These are phyloP conservation scores for Westerdykella aurantiaca DNA, from an alignment of 2,329 filamentous ascomycete species.

Conservation along the genomic window DNA sequence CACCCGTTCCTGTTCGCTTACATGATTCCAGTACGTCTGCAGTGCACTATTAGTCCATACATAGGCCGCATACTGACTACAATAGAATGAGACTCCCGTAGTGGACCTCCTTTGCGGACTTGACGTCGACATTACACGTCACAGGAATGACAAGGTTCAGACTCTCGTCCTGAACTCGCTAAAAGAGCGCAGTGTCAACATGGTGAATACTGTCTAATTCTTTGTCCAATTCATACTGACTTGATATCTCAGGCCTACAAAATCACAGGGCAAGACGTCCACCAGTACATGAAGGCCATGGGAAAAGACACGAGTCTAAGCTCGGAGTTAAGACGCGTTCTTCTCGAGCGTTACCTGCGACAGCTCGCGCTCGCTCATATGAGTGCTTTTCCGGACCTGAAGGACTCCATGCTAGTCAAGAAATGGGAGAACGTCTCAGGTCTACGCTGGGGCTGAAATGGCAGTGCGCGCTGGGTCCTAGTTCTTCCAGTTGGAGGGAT, in stretches of 20 bases:
- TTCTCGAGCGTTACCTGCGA: conserved; percentile 11
- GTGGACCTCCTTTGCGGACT: neutral
- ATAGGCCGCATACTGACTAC: neutral
- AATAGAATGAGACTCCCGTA: conserved; percentile 1
- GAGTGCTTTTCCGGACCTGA: conserved; percentile 15
- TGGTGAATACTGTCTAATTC: neutral
- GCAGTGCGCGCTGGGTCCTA: no score
- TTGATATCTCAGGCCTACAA: neutral
- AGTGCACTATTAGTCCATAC: no score
- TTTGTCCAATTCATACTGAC: neutral
- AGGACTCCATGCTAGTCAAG: conserved; percentile 8
- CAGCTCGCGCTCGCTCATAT: conserved; percentile 8
- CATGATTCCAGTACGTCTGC: conserved; percentile 9
- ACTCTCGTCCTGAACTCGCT: neutral
- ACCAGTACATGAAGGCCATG: neutral
- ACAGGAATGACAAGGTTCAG: neutral
- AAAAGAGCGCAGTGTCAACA: neutral
- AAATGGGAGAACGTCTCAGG: conserved; percentile 16
- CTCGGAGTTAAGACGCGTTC: conserved; percentile 1
- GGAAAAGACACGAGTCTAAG: neutral
- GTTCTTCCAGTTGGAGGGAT: no score
- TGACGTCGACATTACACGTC: neutral
- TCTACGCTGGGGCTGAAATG: conserved; percentile 6
- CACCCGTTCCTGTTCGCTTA: conserved; percentile 11
- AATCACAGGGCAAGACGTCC: neutral